Base-by-base conservation (phyloP, 1,284 basidiomycete species). In the Apiotrichum brassicae region DNA sequence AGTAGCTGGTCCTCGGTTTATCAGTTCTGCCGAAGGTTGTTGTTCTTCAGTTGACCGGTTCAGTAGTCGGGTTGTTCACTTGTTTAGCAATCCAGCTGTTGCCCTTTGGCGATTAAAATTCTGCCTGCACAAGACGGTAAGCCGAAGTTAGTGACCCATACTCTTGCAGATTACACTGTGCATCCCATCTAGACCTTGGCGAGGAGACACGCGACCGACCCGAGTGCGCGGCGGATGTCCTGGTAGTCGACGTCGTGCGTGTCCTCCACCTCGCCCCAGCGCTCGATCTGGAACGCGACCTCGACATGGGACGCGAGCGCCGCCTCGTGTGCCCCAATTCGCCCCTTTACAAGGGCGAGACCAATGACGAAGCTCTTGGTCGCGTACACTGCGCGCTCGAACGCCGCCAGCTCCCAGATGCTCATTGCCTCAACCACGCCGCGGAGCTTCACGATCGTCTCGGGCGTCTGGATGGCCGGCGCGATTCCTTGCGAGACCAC, bases 221-320 rank as follows among this genome's bases (percentile, higher is more conserved):
- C 91, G 11, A 98, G 76, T 53, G 91, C 86, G 57, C 87, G 77
- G 56, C 95, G 79, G 52, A 97, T 80, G 70, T 97, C 94, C 56
- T 95, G 87, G 71, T 89, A 87, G 73, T 98, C 94, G 38, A 98
- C 94, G 70, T 97, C 92, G 66, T 95, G 92, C 19, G 51, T 88
- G 72, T 98, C 95, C 76, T 98, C 95, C 0, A 99, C 95, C 73
- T 95, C 91, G 22, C 95, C 95, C 95, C 95, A 99, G 44, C 83
- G 79, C 71, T 94, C 82, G 56, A 97, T 97, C 74, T 98, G 95
- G 65, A 87, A 91, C 52, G 84, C 80, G 0, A 98, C 93, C 72
- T 99, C 95, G 8, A 95, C 94, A 53, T 89, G 86, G 5, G 90
- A 81, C 0, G 56, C 90, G 46, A 83, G 73, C 1, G 90, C 82